phyloP scores from a whole-genome alignment of 2,329 filamentous ascomycete genomes.

The Botrytis medusae region DNA sequence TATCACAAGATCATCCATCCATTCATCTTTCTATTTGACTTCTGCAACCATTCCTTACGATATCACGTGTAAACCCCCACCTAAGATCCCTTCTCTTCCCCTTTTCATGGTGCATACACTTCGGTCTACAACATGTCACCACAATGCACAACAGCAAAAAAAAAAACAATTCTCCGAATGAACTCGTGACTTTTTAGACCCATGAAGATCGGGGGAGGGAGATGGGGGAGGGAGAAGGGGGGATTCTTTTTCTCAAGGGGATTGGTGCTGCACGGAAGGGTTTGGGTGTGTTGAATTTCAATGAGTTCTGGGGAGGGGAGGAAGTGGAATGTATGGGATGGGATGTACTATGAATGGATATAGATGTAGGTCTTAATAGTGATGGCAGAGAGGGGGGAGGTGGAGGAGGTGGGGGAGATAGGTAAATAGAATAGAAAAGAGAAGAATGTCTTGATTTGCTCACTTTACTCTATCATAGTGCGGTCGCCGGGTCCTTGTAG shows the following conservation, averaged over 20 bases:
- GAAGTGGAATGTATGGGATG: neutral
- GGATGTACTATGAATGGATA: neutral
- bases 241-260: neutral
- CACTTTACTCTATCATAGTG: too few relatives aligned
- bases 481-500: too few relatives aligned
- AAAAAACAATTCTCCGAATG: neutral
- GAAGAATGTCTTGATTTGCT: too few relatives aligned
- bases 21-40: neutral
- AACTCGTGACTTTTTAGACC: neutral
- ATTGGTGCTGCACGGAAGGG: neutral
- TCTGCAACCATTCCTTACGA: neutral
- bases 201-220: neutral
- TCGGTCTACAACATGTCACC: neutral
- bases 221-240: neutral
- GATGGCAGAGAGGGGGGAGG: too few relatives aligned
- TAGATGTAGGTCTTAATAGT: neutral
- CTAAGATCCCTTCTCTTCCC: neutral
- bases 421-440: too few relatives aligned
- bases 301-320: neutral
- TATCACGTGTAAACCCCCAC: conserved; percentile 1
- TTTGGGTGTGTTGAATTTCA: neutral
- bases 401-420: too few relatives aligned
- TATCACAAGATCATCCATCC: neutral
- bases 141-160: neutral
- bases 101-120: neutral